These are phyloP conservation scores for Madurella fahalii DNA, from an alignment of 2,329 filamentous ascomycete genomes.

Conservation along the genomic window DNA sequence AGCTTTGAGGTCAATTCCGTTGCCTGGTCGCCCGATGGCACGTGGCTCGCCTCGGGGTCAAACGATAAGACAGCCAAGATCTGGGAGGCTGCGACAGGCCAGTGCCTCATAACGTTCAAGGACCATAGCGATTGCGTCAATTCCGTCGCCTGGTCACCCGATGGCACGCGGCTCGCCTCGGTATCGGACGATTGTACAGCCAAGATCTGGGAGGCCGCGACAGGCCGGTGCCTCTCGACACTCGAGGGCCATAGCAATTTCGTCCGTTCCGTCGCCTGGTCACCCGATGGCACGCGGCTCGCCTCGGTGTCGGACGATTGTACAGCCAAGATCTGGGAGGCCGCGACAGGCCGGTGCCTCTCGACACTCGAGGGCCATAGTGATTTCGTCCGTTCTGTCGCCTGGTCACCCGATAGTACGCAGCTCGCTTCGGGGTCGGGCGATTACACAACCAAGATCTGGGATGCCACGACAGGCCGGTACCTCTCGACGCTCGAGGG, in stretches of 20 bases:
- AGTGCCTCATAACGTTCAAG: not conserved
- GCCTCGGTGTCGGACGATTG: not conserved
- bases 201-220: too few species aligned
- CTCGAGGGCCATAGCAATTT: not conserved
- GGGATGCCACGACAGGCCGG: too few species aligned
- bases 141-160: not conserved
- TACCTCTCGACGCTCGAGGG: conserved; percentile 23
- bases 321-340: not conserved
- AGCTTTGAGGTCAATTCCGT: too few species aligned
- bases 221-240: too few species aligned
- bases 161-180: too few species aligned
- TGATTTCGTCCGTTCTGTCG: not conserved
- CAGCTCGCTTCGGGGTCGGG: too few species aligned
- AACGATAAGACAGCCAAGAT: not conserved
- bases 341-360: not conserved
- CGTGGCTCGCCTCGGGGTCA: not conserved
- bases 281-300: not conserved
- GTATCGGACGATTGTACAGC: too few species aligned
- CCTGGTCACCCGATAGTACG: not conserved
- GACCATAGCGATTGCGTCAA: not conserved
- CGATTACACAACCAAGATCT: too few species aligned
- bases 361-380: conserved; percentile 7
- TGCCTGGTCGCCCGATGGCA: too few species aligned
- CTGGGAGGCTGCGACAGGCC: not conserved
- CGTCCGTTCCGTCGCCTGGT: too few species aligned